Base-by-base conservation (phyloP, 2,329 filamentous ascomycete genomes). In the Tothia fuscella region DNA sequence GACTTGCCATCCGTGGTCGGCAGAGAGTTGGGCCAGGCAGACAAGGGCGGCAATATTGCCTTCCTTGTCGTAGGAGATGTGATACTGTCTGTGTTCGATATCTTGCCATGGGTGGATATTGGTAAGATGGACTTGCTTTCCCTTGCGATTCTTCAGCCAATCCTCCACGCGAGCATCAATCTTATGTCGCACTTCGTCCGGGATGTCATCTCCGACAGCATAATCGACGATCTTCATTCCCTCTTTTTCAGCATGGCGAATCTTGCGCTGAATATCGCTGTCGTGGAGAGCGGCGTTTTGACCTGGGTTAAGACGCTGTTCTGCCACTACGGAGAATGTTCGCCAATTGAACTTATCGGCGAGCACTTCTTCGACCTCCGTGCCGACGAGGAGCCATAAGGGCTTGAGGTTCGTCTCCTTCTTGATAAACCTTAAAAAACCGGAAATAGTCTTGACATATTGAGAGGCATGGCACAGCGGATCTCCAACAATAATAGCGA, bases 41-140 rank as follows among this genome's bases (percentile, higher is more conserved):
- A 89, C 80, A 45, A 95, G 73, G 25, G 82, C 80, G 31, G 72
- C 72, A 43, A 95, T 76, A 46, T 72, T 75, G 48, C 82, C 82
- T 13, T 83, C 73, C 53, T 74, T 71, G 49, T 82, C 82, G 49
- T 80, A 72, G 7, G 85, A 82, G 52, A 85, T 82, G 56, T 88
- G 84, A 66, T 93, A 95, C 49, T 85, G 81, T 13, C 88, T 78
- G 57, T 95, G 87, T 47, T 76, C 75, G 54, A 74, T 69, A 51
- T 94, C 86, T 48, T 88, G 71, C 87, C 88, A 95, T 1, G 88
- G 87, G 21, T 78, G 78, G 24, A 95, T 84, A 56, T 93, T 82
- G 3, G 88, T 94, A 40, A 95, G 68, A 59, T 95, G 88, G 22
- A 94, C 82, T 60, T 95, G 88, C 42, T 74, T 78, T 49, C 86